phyloP scores from a whole-genome alignment of 2,329 filamentous ascomycete genomes.

The Phaeomoniella chlamydospora region DNA sequence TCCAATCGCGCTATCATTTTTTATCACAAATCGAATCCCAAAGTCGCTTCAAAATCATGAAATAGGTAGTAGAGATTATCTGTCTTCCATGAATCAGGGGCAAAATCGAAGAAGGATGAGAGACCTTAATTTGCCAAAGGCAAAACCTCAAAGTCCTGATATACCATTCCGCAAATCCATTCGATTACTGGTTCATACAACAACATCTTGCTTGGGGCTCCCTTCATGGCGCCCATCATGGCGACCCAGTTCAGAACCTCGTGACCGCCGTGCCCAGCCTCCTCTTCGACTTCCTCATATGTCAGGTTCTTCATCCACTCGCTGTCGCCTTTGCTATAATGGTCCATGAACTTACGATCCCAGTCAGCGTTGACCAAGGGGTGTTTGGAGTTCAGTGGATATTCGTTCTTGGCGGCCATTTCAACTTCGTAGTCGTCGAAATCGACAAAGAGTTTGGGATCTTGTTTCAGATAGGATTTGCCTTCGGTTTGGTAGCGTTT shows the following conservation, averaged over 20 bases:
- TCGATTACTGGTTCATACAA: constrained; percentile 7
- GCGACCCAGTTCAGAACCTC: constrained; percentile 12
- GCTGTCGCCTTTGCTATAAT: constrained; percentile 10
- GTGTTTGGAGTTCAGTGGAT: constrained; percentile 15
- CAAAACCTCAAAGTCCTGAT: constrained; percentile 5
- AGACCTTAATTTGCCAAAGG: constrained; percentile 1
- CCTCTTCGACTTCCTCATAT: constrained; percentile 11
- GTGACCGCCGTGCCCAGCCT: constrained; percentile 11
- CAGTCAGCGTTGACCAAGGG: constrained; percentile 16
- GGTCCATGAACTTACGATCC: constrained; percentile 14
- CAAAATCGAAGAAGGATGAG: too few species aligned
- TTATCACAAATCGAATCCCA: too few species aligned
- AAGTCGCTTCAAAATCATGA: too few species aligned
- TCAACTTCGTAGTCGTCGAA: constrained; percentile 18
- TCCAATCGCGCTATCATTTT: too few species aligned
- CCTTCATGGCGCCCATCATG: constrained; percentile 6
- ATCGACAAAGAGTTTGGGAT: constrained; percentile 14
- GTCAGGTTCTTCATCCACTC: constrained; percentile 9
- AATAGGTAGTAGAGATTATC: too few species aligned
- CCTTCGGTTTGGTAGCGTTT: constrained; percentile 16
- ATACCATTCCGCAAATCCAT: constrained; percentile 7
- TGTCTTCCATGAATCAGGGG: too few species aligned
- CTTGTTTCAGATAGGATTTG: constrained; percentile 10
- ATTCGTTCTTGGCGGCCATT: constrained; percentile 16
- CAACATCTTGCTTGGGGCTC: constrained; percentile 4